Conservation (phyloP, 805 yeast genomes). For the Ogataea pignaliae region DNA sequence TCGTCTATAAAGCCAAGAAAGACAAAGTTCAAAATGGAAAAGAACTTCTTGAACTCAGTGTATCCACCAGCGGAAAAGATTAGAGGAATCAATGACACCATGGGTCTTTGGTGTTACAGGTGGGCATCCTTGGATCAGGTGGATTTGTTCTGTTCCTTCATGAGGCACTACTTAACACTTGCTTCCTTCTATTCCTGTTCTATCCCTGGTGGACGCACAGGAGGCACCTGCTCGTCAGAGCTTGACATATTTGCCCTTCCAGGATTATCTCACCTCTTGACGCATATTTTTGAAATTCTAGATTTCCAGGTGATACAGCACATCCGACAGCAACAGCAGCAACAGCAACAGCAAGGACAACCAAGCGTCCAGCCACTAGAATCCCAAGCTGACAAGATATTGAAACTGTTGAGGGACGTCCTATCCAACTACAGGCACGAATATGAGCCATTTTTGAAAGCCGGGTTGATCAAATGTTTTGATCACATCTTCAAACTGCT, state of each 20-base stretch:
- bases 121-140: slow-evolving; percentile 53
- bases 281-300: slow-evolving; percentile 41
- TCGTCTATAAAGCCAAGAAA: slow-evolving; percentile 19
- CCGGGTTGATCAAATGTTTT: slow-evolving; percentile 18
- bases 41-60: slow-evolving; percentile 32
- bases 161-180: slow-evolving; percentile 50
- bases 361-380: slow-evolving; percentile 9
- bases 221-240: slow-evolving; percentile 5
- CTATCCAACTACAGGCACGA: slow-evolving; percentile 26
- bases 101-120: slow-evolving; percentile 57
- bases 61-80: slow-evolving; percentile 34
- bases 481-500: slow-evolving; percentile 23
- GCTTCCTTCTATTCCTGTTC: slow-evolving; percentile 19
- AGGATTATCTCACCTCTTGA: slow-evolving; percentile 40
- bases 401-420: slow-evolving; percentile 34
- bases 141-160: slow-evolving; percentile 56
- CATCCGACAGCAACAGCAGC: slow-evolving; percentile 6
- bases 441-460: slow-evolving; percentile 22
- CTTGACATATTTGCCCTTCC: slow-evolving; percentile 31
- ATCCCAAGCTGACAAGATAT: slow-evolving; percentile 27
- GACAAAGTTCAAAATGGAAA: slow-evolving; percentile 26
- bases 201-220: slow-evolving; percentile 7
- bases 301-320: slow-evolving; percentile 22
- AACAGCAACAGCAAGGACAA: slow-evolving; percentile 1
- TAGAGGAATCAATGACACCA: slow-evolving; percentile 50